These are phyloP conservation scores for Daldinia sp. DNA, from an alignment of 2,329 filamentous ascomycete species.

Conservation along the genomic window DNA sequence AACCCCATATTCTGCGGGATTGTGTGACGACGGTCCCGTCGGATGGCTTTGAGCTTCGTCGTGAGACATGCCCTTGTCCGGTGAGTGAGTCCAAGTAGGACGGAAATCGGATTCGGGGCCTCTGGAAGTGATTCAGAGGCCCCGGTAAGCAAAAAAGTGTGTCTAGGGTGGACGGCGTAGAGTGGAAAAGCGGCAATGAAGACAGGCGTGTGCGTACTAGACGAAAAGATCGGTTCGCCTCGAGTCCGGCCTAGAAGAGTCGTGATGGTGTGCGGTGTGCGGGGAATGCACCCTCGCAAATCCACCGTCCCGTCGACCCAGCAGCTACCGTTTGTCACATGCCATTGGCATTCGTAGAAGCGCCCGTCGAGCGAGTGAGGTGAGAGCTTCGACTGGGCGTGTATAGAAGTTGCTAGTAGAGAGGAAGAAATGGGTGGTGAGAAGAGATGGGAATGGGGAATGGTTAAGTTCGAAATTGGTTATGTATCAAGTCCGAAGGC, in stretches of 20 bases:
- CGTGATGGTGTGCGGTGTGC: slow-evolving; percentile 63
- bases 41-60: slow-evolving; percentile 57
- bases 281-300: slow-evolving; percentile 70
- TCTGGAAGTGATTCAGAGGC: slow-evolving; percentile 44
- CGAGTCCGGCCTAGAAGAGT: slow-evolving; percentile 42
- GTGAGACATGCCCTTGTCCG: slow-evolving; percentile 62
- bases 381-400: slow-evolving; percentile 22
- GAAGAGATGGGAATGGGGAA: slow-evolving; percentile 25
- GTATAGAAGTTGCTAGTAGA: slow-evolving; percentile 13
- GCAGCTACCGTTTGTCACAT: slow-evolving; percentile 66
- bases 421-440: slow-evolving; percentile 20
- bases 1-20: slow-evolving; percentile 54
- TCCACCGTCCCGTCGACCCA: slow-evolving; percentile 67
- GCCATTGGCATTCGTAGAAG: slow-evolving; percentile 63
- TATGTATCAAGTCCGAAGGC: slow-evolving; percentile 36
- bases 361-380: slow-evolving; percentile 31
- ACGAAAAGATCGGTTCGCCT: slow-evolving; percentile 18
- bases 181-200: slow-evolving; percentile 29
- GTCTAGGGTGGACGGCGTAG: slow-evolving; percentile 25
- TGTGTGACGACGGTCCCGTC: slow-evolving; percentile 47
- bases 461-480: slow-evolving; percentile 20
- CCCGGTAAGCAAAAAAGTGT: slow-evolving; percentile 35
- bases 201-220: slow-evolving; percentile 20
- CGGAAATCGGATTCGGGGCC: slow-evolving; percentile 38
- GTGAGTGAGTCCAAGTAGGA: slow-evolving; percentile 32